Conservation (phyloP, 2,329 filamentous ascomycete genomes). For the Fusarium scirpi region DNA sequence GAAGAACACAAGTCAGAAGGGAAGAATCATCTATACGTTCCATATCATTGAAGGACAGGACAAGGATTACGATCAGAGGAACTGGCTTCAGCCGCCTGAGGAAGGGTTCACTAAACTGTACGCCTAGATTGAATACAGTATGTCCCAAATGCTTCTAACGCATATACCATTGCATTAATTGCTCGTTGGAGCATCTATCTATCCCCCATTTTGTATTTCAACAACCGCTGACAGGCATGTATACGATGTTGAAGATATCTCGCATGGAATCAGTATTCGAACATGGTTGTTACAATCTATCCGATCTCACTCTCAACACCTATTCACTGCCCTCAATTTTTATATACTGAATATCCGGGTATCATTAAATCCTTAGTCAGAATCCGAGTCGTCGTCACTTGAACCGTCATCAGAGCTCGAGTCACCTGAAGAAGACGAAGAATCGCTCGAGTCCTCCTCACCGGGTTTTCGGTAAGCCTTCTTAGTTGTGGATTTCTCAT, state of each 20-base stretch:
- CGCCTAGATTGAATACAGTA: slow-evolving; percentile 40
- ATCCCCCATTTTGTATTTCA: slow-evolving; percentile 12
- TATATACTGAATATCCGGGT: slow-evolving; percentile 11
- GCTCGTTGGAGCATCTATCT: slow-evolving; percentile 16
- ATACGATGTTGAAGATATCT: slow-evolving; percentile 42
- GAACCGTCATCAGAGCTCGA: slow-evolving; percentile 51
- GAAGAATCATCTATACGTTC: slow-evolving; percentile 96
- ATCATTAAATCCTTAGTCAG: slow-evolving; percentile 38
- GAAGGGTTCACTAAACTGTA: slow-evolving; percentile 82
- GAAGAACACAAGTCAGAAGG: slow-evolving; percentile 86
- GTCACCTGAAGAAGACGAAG: slow-evolving; percentile 53
- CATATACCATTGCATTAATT: neutral
- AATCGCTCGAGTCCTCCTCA: slow-evolving; percentile 41
- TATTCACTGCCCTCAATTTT: slow-evolving; percentile 22
- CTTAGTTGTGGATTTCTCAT: slow-evolving; percentile 34
- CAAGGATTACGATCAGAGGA: slow-evolving; percentile 82
- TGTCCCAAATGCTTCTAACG: neutral
- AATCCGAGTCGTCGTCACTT: slow-evolving; percentile 41
- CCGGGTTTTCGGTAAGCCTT: slow-evolving; percentile 49
- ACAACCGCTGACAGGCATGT: slow-evolving; percentile 20
- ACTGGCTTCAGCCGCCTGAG: slow-evolving; percentile 91
- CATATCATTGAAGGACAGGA: slow-evolving; percentile 89
- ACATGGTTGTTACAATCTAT: slow-evolving; percentile 44
- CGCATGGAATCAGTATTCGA: slow-evolving; percentile 33
- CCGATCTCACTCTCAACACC: slow-evolving; percentile 24